phyloP scores from a whole-genome alignment of 2,329 filamentous ascomycete species.

The Fusarium sp. region DNA sequence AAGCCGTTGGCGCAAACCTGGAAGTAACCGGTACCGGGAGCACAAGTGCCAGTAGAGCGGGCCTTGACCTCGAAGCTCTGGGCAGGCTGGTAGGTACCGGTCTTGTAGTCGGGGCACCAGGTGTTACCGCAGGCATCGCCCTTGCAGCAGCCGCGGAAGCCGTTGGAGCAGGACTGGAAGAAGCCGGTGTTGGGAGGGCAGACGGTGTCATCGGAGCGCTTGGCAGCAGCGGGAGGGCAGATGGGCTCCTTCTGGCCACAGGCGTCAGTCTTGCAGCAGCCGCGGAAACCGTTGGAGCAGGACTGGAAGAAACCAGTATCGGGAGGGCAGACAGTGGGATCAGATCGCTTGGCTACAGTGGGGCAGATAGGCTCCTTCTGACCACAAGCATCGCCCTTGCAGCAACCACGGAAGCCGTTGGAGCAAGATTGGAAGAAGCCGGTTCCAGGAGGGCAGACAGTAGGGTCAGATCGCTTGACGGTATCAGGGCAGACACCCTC shows the following conservation, averaged over 20 bases:
- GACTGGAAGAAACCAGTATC: conserved; percentile 18
- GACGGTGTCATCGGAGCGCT: conserved; percentile 4
- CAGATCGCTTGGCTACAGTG: background rate
- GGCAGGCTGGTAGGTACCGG: conserved; percentile 25
- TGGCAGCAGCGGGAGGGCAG: background rate
- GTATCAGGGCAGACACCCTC: background rate
- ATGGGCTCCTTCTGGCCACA: conserved; percentile 1
- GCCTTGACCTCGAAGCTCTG: conserved; percentile 22
- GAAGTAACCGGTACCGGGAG: conserved; percentile 15
- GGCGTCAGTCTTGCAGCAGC: conserved; percentile 22
- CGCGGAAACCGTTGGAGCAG: conserved; percentile 26
- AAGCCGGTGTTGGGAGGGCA: conserved; percentile 12
- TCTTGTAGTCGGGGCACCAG: conserved; percentile 34
- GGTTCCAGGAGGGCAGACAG: conserved; percentile 4
- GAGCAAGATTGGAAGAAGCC: conserved; percentile 26
- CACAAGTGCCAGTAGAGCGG: conserved; percentile 13
- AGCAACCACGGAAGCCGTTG: conserved; percentile 28
- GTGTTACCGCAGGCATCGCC: conserved; percentile 16
- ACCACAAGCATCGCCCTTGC: conserved; percentile 22
- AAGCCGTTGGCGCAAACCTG: conserved; percentile 30
- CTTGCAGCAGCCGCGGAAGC: conserved; percentile 34
- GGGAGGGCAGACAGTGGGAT: conserved; percentile 11
- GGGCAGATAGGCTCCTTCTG: conserved; percentile 4
- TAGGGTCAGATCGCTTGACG: background rate
- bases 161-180: conserved; percentile 27